Evolutionary conservation across 495 filamentous ascomycete genomes (phyloP).

Genomic region (Penicillium nucicola): DNA sequence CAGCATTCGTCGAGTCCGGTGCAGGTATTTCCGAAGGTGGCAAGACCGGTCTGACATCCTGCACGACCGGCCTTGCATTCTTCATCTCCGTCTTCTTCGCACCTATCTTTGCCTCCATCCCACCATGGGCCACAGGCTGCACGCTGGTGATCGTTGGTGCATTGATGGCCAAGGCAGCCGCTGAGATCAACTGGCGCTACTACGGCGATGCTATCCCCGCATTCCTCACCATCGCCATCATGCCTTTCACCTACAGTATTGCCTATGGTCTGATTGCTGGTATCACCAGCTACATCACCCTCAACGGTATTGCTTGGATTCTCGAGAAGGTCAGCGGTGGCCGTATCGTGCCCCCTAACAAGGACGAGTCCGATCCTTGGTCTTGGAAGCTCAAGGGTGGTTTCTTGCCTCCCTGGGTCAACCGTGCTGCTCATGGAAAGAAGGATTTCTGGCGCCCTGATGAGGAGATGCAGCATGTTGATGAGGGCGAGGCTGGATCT

Average conservation of each 20-base stretch:
- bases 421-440: conserved; percentile 58
- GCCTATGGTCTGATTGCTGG: conserved; percentile 77
- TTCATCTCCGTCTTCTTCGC: conserved; percentile 86
- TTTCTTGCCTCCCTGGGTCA: conserved; percentile 66
- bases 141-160: conserved; percentile 77
- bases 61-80: conserved; percentile 72
- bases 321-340: conserved; percentile 62
- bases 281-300: conserved; percentile 66
- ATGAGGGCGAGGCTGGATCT: conserved; percentile 10
- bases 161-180: conserved; percentile 72
- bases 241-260: conserved; percentile 86
- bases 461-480: conserved; percentile 24
- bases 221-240: conserved; percentile 74
- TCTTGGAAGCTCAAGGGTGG: conserved; percentile 65
- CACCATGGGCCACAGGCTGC: conserved; percentile 79
- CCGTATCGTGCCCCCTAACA: conserved; percentile 67
- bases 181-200: conserved; percentile 83
- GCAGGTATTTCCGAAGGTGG: conserved; percentile 83
- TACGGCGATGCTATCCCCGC: conserved; percentile 74
- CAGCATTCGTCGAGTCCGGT: conserved; percentile 79
- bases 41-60: conserved; percentile 77
- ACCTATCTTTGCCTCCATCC: conserved; percentile 81
- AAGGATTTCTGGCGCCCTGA: conserved; percentile 61
- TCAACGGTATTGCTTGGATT: conserved; percentile 65
- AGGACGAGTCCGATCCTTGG: conserved; percentile 72